Conservation (phyloP, 2,329 filamentous ascomycete species). For the Xylaria multiplex region DNA sequence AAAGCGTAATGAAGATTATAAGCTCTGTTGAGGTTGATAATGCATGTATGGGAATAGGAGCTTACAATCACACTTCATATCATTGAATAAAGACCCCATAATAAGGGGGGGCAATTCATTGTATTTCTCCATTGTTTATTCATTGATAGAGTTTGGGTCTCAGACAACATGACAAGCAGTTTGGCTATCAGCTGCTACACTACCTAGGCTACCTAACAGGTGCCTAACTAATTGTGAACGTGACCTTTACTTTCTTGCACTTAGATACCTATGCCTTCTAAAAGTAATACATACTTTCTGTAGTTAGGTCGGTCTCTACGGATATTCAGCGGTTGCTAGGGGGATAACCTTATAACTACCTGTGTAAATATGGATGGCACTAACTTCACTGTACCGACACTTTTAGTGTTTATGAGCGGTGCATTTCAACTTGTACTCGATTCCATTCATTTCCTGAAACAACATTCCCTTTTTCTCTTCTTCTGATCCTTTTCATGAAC, state of each 20-base stretch:
- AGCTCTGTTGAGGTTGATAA: constrained; percentile 39
- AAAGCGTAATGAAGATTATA: constrained; percentile 36
- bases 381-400: neutral
- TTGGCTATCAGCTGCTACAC: neutral
- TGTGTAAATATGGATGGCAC: neutral
- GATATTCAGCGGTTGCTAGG: too few relatives aligned
- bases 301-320: neutral
- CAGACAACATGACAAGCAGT: constrained; percentile 23
- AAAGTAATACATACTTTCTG: neutral
- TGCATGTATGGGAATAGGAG: constrained; percentile 36
- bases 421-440: neutral
- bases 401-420: neutral
- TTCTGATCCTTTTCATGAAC: neutral
- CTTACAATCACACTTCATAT: constrained; percentile 30
- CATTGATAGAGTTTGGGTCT: constrained; percentile 23
- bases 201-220: neutral
- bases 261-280: neutral
- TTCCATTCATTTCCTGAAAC: neutral
- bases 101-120: neutral
- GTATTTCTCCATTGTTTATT: too few relatives aligned
- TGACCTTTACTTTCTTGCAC: neutral
- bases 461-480: neutral
- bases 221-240: neutral
- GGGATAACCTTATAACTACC: neutral
- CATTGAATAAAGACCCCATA: constrained; percentile 13